Evolutionary conservation across 2,329 filamentous ascomycete genomes (phyloP).

Genomic region (Colletotrichum chrysophilum): DNA sequence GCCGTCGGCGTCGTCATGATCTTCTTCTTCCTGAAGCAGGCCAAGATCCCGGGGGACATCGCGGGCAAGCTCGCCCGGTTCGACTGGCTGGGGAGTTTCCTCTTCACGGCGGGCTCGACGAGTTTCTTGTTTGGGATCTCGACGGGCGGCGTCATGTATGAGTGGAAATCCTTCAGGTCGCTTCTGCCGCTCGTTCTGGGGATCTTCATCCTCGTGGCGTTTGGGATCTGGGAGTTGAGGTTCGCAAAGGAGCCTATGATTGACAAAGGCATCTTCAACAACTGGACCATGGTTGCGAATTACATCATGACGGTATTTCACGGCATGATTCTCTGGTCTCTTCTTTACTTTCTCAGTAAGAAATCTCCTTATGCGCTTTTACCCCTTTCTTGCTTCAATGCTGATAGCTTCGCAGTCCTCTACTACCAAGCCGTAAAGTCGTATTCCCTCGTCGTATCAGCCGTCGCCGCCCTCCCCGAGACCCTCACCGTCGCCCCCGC

Average conservation of each 20-base stretch:
- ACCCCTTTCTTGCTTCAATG: neutral
- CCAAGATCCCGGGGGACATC: conserved; percentile 22
- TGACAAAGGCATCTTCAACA: conserved; percentile 48
- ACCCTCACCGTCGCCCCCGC: conserved; percentile 69
- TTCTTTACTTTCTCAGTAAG: conserved; percentile 59
- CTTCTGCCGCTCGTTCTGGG: conserved; percentile 67
- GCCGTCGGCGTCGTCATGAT: conserved; percentile 52
- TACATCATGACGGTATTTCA: conserved; percentile 61
- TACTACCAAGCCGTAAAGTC: conserved; percentile 58
- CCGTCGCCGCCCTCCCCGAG: conserved; percentile 63
- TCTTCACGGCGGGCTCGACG: conserved; percentile 66
- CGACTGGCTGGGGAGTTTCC: conserved; percentile 65
- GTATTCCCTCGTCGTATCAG: conserved; percentile 57
- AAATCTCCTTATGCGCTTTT: neutral
- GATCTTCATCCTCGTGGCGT: conserved; percentile 51
- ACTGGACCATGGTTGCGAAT: conserved; percentile 52
- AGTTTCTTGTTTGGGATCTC: conserved; percentile 67
- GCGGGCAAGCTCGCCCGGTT: conserved; percentile 45
- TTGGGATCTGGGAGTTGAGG: conserved; percentile 59
- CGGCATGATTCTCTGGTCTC: conserved; percentile 59
- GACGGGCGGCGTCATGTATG: conserved; percentile 70
- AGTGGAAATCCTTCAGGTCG: conserved; percentile 67
- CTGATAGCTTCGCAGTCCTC: conserved; percentile 31
- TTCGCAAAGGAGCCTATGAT: conserved; percentile 56
- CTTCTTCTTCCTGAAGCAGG: conserved; percentile 49